Evolutionary conservation across 139 green algal species (phyloP), one percentile per base, ranked within the genome.

Genomic region (Volvox africanus): DNA sequence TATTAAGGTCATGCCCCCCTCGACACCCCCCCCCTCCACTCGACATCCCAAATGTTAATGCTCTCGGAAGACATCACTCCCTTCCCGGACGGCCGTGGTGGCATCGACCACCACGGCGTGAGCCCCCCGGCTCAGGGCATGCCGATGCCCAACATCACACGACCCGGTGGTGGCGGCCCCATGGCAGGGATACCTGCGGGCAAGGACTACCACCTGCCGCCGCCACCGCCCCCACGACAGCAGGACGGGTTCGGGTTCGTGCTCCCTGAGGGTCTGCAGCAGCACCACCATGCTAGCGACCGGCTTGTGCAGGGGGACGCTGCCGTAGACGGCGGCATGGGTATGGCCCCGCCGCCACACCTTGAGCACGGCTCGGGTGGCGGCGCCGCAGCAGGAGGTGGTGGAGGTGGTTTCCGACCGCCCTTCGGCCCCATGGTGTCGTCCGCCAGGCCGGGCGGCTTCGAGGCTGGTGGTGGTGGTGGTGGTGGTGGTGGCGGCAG

Each of bases 361-460:
- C 37, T 44, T 0, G 79, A 36, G 36, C n/a, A 26, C 36, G 79
- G 78, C 19, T 35, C 19, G 19, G 35, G 78, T 12, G 78, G 35
- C 78, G 78, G 78, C 36, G 78, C 36, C 35, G 78, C 77, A 65
- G 77, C 32, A 32, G 61, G 82, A 35, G 82, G 65, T n/a, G 62
- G 33, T 67, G 62, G 62, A 1, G 18, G 19, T 32, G 65, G 65
- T 61, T 79, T 73, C 2, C 81, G 28, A 32, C n/a, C 61, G 30
- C 61, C n/a, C 61, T 87, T 33, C 81, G 81, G 81, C 13, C 81
- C 61, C 50, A 86, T 71, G 80, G 37, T 84, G 37, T 33, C 78
- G 78, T 28, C 50, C 9, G 50, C 33, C 33, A 20, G 17, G 28
- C 32, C 28, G 26, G 73, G 73, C 1, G 73, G 73, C 73, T 80